Conservation (phyloP, 1,284 basidiomycete genomes). For the Fomitiporia mediterranea region DNA sequence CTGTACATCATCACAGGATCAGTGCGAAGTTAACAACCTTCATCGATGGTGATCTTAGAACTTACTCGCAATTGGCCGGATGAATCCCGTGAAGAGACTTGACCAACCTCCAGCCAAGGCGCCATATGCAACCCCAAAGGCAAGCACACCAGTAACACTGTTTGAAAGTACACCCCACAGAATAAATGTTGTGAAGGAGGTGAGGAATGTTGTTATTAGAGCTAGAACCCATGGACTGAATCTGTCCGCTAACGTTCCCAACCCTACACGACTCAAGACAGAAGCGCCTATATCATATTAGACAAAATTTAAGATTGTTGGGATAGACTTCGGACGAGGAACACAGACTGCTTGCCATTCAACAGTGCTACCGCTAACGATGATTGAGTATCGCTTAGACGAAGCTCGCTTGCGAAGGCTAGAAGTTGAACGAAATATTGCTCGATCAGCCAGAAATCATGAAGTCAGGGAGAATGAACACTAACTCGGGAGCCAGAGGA, state of each 20-base stretch:
- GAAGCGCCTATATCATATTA: slow-evolving; percentile 28
- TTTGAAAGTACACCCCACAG: slow-evolving; percentile 37
- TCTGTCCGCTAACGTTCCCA: slow-evolving; percentile 36
- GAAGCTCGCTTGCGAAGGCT: slow-evolving; percentile 32
- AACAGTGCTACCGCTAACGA: slow-evolving; percentile 29
- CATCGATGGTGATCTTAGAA: slow-evolving; percentile 2
- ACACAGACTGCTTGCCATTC: slow-evolving; percentile 28
- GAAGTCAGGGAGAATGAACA: slow-evolving; percentile 9
- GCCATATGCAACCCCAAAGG: slow-evolving; percentile 35
- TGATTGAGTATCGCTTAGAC: slow-evolving; percentile 26
- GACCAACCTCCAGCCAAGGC: slow-evolving; percentile 35
- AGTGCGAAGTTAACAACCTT: neutral
- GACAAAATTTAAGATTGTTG: neutral
- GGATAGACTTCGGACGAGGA: neutral
- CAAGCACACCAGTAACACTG: slow-evolving; percentile 31
- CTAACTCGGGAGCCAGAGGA: slow-evolving; percentile 35
- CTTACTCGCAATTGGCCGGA: slow-evolving; percentile 30
- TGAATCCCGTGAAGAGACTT: slow-evolving; percentile 33
- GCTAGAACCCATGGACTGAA: slow-evolving; percentile 35
- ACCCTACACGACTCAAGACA: slow-evolving; percentile 30
- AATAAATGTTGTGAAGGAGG: slow-evolving; percentile 33
- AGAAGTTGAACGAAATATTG: neutral
- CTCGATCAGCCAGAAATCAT: neutral
- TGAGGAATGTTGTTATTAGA: slow-evolving; percentile 26
- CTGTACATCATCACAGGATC: slow-evolving; percentile 25